A percentile compares a stretch with the other conserved stretches of the same genome.
Conservation (phyloP, 371 early-diverging fungal species). For the Lichtheimia ornata region DNA sequence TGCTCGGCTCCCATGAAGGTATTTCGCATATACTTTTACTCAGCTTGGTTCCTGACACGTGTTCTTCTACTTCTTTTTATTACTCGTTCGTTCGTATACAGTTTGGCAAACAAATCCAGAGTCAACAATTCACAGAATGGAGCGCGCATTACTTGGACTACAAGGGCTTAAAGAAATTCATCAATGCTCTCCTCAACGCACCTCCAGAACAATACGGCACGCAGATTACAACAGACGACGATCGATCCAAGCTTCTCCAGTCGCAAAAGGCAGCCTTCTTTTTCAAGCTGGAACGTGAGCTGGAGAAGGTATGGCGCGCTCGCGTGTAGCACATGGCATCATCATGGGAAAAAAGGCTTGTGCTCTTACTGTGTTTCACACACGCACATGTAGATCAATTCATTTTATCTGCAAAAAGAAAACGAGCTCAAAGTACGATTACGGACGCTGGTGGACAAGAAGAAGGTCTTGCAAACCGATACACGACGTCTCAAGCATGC, state of each 20-base stretch:
- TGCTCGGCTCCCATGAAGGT: conserved; percentile 6
- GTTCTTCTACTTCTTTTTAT: not conserved
- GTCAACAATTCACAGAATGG: conserved; percentile 91
- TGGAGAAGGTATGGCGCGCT: conserved; percentile 65
- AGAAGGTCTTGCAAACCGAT: conserved; percentile 68
- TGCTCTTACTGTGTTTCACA: not conserved
- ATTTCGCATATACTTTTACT: not conserved
- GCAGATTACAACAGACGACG: conserved; percentile 53
- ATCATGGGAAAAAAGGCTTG: not conserved
- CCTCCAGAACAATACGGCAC: conserved; percentile 35
- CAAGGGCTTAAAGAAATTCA: conserved; percentile 95
- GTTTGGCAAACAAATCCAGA: conserved; percentile 97
- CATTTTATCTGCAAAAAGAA: conserved; percentile 82
- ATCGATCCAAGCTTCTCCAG: conserved; percentile 57
- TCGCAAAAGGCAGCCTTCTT: conserved; percentile 83
- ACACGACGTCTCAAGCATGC: conserved; percentile 56
- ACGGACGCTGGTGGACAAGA: conserved; percentile 77
- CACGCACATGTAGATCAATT: conserved; percentile 62
- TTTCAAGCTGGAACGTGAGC: conserved; percentile 80
- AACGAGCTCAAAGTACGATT: conserved; percentile 78
- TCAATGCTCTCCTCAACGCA: conserved; percentile 66
- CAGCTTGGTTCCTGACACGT: too few relatives aligned
- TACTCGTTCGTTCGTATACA: conserved; percentile 38
- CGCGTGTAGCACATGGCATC: not conserved
- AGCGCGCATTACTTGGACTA: conserved; percentile 90